Evolutionary conservation across 1,139 yeast genomes (phyloP), one percentile per base, ranked within the genome.

Genomic region (Diutina pseudorugosa): DNA sequence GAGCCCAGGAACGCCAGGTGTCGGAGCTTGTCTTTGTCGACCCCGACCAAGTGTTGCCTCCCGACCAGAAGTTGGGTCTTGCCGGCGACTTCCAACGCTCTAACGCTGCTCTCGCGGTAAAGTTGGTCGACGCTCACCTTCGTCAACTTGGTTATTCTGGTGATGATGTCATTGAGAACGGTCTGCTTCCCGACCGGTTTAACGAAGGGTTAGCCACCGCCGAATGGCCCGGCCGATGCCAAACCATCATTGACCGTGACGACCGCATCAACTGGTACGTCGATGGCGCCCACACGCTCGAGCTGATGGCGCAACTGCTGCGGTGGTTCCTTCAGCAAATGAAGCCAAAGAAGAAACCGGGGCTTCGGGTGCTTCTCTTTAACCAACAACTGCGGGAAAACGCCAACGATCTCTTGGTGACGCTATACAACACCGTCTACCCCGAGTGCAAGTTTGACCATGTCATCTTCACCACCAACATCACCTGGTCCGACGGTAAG

Each of bases 241-340:
- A 94, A 67, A 75, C 82, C 2, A 68, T 89, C 40, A 62, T 65
- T 4, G 73, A 75, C 45, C 68, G 64, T 47, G 63, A 65, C 3
- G 72, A 71, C 9, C 72, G 70, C 3, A 65, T 85, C 36, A 78
- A 78, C 16, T 93, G 96, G 95, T 83, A 72, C 59, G 70, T 93
- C 14, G 99, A 94, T 67, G 99, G 99, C 43, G 98, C 98, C 0
- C 99, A 94, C 61, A 94, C 98, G 0, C 70, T 78, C 47, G 98
- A 93, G 62, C 87, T 96, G 54, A 80, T 94, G 40, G 73, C 74
- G 30, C 95, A 83, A 16, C 87, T 97, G 0, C 77, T 93, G 0
- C 69, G 69, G 12, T 93, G 99, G 99, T 88, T 85, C 61, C 73
- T 71, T 41, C 60, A 69, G 27, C 64, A 59, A 19, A 64, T 66